Percentiles rank a stretch among this genome's conserved stretches.
Evolutionary conservation across 1,139 yeast genomes (phyloP).

Genomic region (Hansenula lynferdii): DNA sequence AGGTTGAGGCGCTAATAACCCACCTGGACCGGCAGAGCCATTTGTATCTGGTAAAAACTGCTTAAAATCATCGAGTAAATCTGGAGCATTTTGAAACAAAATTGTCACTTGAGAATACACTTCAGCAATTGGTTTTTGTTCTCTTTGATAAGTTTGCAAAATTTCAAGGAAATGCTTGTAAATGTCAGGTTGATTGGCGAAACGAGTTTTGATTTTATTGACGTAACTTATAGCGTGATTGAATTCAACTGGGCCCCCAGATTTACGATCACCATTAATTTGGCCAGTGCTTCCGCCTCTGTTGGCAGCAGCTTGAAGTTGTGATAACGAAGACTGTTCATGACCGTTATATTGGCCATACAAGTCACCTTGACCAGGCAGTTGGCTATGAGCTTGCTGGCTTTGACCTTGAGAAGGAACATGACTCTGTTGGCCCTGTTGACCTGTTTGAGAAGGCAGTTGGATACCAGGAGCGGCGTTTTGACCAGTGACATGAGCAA

Average conservation of each 20-base stretch:
- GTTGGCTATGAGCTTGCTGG: slow-evolving; percentile 10
- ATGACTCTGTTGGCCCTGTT: slow-evolving; percentile 9
- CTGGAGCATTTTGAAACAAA: slow-evolving; percentile 90
- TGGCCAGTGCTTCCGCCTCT: slow-evolving; percentile 19
- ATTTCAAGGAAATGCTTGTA: slow-evolving; percentile 94
- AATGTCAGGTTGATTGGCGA: slow-evolving; percentile 91
- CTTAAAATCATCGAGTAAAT: slow-evolving; percentile 87
- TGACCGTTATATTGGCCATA: slow-evolving; percentile 9
- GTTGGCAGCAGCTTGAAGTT: slow-evolving; percentile 36
- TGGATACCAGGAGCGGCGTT: slow-evolving; percentile 5
- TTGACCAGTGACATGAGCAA: slow-evolving; percentile 6
- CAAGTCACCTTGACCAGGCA: slow-evolving; percentile 19
- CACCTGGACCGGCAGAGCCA: slow-evolving; percentile 18
- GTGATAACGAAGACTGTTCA: slow-evolving; percentile 25
- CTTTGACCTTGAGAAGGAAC: slow-evolving; percentile 17
- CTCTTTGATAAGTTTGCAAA: slow-evolving; percentile 92
- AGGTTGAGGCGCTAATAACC: slow-evolving; percentile 20
- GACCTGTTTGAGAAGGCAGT: slow-evolving; percentile 3
- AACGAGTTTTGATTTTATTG: slow-evolving; percentile 90
- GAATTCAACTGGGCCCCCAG: slow-evolving; percentile 87
- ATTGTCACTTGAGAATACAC: slow-evolving; percentile 91
- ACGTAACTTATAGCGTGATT: slow-evolving; percentile 97
- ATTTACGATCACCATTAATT: slow-evolving; percentile 23
- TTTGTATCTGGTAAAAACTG: slow-evolving; percentile 93
- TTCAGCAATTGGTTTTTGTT: slow-evolving; percentile 90